Evolutionary conservation across 352 stramenopile species (phyloP), one percentile per base, ranked within the genome.

Genomic region (Globisporangium iwayamae): DNA sequence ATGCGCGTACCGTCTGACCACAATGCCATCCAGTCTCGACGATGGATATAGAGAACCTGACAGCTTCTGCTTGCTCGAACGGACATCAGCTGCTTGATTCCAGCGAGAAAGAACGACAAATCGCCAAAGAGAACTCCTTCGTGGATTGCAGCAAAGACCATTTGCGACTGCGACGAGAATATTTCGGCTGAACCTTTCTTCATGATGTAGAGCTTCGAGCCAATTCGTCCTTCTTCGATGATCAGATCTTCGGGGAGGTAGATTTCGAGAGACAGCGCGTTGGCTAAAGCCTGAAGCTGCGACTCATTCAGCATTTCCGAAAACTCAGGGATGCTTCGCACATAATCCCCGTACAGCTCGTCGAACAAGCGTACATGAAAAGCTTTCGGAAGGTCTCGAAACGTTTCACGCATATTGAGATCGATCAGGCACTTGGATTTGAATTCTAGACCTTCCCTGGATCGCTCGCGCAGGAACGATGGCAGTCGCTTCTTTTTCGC

Each of bases 181-280:
- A 60, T 25, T 28, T 74, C 64, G 1, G 59, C 68, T 22, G 48
- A 32, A 3, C 68, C 68, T 46, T 64, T 56, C 32, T 69, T 56
- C 53, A 74, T 58, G 18, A 74, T 65, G 28, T 60, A 71, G 10
- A 74, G 52, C 10, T 65, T 64, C 8, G 61, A 61, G 8, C 68
- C 57, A 25, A 63, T 34, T 6, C 65, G 61, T 1, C 64, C 66
- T 45, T 67, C 63, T 52, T 74, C 68, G 20, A 69, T 47, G 51
- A 74, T 74, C n/a, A 71, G 9, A 54, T 74, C 68, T 25, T 58
- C 68, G 1, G 41, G 58, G 9, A 74, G 34, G 32, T 72, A 74
- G 11, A 74, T 62, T n/a, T 74, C 68, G 25, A 74, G 52, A 7
- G 43, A 47, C 16, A 74, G 34, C 5, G 56, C 65, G 32, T 65